A percentile compares a stretch with the other conserved stretches of the same genome.
phyloP scores from a whole-genome alignment of 495 filamentous ascomycete species.

The Penicillium soppii region DNA sequence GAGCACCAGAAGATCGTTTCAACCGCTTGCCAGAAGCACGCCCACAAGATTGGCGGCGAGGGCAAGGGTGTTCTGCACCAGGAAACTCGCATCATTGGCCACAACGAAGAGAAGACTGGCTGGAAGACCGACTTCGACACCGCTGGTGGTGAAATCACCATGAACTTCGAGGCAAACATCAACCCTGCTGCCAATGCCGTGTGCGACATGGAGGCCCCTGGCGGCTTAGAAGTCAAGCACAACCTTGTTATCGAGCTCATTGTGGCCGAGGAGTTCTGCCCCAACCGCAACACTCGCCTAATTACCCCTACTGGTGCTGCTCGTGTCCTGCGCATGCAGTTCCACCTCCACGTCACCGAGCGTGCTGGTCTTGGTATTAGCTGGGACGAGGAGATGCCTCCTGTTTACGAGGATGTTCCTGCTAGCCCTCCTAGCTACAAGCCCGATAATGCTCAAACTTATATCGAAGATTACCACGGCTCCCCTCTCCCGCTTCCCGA shows the following conservation, averaged over 20 bases:
- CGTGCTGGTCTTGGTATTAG: conserved; percentile 84
- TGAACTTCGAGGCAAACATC: conserved; percentile 76
- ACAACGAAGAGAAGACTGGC: conserved; percentile 74
- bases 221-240: conserved; percentile 77
- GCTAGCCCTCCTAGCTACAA: conserved; percentile 79
- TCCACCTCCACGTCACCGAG: conserved; percentile 77
- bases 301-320: conserved; percentile 87
- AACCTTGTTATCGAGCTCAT: conserved; percentile 90
- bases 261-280: conserved; percentile 85
- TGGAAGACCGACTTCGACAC: conserved; percentile 93
- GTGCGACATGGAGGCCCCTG: conserved; percentile 78
- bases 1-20: conserved; percentile 79
- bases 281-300: conserved; percentile 64
- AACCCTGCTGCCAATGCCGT: conserved; percentile 59
- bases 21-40: conserved; percentile 77
- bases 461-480: conserved; percentile 46
- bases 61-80: conserved; percentile 77
- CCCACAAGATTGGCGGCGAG: conserved; percentile 65
- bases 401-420: conserved; percentile 92
- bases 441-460: conserved; percentile 34
- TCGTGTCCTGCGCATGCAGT: conserved; percentile 90
- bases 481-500: conserved; percentile 43
- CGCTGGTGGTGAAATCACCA: conserved; percentile 70
- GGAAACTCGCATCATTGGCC: conserved; percentile 71
- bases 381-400: conserved; percentile 96